phyloP scores from a whole-genome alignment of 164 flowering plant species.

The Macadamia integrifolia region DNA sequence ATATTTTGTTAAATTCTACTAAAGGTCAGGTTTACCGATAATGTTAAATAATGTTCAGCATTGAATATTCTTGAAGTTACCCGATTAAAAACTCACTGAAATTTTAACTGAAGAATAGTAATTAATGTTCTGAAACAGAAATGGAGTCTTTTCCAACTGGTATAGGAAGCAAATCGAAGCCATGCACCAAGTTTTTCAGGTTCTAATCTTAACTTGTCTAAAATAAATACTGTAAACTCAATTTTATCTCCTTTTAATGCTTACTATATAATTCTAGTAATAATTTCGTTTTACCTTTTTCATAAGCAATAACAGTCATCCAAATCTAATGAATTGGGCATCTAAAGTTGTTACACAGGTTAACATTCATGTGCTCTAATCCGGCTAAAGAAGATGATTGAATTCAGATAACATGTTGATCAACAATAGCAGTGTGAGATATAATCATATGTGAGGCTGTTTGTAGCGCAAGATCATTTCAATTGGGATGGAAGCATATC shows the following conservation, averaged over 20 bases:
- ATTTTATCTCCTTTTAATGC: slow-evolving; percentile 24
- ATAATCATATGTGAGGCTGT: slow-evolving; percentile 5
- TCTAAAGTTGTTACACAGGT: slow-evolving; percentile 69
- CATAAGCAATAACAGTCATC: slow-evolving; percentile 17
- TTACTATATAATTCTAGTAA: slow-evolving; percentile 19
- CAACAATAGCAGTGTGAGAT: slow-evolving; percentile 21
- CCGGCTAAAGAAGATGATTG: slow-evolving; percentile 36
- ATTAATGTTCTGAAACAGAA: slow-evolving; percentile 93
- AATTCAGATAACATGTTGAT: slow-evolving; percentile 37
- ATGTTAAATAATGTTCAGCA: slow-evolving; percentile 5
- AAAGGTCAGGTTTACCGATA: not conserved
- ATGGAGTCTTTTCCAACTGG: slow-evolving; percentile 79
- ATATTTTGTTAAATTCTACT: no score
- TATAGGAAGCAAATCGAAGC: slow-evolving; percentile 99
- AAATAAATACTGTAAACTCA: slow-evolving; percentile 34
- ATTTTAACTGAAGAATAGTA: slow-evolving; percentile 50
- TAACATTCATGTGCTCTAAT: slow-evolving; percentile 35
- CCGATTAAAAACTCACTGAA: slow-evolving; percentile 26
- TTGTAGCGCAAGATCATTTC: slow-evolving; percentile 9
- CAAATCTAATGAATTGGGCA: slow-evolving; percentile 50
- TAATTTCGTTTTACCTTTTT: slow-evolving; percentile 10
- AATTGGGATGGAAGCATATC: slow-evolving; percentile 1
- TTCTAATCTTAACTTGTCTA: slow-evolving; percentile 70
- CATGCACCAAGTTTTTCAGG: slow-evolving; percentile 99
- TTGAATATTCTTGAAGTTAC: slow-evolving; percentile 8